Conservation (phyloP, 2,329 filamentous ascomycete species). For the Ascochyta viciae-villosae region DNA sequence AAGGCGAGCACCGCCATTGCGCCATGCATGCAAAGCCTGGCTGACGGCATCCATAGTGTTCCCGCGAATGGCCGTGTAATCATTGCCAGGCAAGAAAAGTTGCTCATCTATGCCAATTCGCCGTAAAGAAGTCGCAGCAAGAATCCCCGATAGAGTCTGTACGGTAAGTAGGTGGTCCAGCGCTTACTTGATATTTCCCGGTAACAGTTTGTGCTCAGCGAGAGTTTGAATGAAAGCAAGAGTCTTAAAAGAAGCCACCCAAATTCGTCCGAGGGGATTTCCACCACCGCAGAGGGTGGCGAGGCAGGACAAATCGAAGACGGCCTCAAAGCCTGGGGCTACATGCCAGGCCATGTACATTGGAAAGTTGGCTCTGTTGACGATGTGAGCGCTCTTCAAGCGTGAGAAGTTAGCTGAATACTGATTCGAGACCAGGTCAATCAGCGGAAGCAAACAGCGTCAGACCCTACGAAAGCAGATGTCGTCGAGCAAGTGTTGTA, state of each 20-base stretch:
- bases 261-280: slow-evolving; percentile 14
- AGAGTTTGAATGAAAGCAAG: slow-evolving; percentile 21
- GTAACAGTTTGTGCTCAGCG: slow-evolving; percentile 20
- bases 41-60: slow-evolving; percentile 51
- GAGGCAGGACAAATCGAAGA: slow-evolving; percentile 28
- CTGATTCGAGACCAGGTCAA: slow-evolving; percentile 7
- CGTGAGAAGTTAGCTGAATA: background rate
- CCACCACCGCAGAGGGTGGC: slow-evolving; percentile 7
- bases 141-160: slow-evolving; percentile 26
- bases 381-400: slow-evolving; percentile 21
- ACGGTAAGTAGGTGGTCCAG: slow-evolving; percentile 22
- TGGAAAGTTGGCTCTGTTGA: slow-evolving; percentile 33
- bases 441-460: slow-evolving; percentile 15
- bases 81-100: slow-evolving; percentile 58
- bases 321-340: slow-evolving; percentile 44
- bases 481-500: slow-evolving; percentile 44
- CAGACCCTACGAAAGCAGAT: slow-evolving; percentile 29
- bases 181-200: background rate
- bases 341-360: slow-evolving; percentile 47
- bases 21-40: background rate
- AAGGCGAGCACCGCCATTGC: slow-evolving; percentile 45
- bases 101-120: slow-evolving; percentile 58
- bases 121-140: slow-evolving; percentile 41
- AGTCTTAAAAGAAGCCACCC: slow-evolving; percentile 32
- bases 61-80: slow-evolving; percentile 60